Percentiles rank a stretch among this genome's conserved stretches.
phyloP scores from a whole-genome alignment of 148 eudicot species.

The Silene uniflora region DNA sequence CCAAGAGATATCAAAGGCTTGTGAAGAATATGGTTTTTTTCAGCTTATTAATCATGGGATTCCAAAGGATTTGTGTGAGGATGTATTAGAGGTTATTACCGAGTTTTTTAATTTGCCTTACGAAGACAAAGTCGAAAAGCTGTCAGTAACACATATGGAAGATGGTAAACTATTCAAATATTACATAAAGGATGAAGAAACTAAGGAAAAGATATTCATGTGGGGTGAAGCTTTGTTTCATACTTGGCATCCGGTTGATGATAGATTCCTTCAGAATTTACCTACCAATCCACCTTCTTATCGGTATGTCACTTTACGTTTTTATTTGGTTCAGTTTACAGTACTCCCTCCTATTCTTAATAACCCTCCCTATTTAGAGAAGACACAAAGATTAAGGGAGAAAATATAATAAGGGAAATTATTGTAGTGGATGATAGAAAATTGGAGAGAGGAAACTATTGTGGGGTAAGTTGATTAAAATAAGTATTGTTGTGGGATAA shows the following conservation, averaged over 20 bases:
- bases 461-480: too few species aligned
- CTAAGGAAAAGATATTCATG: conserved; percentile 12
- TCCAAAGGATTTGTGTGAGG: conserved; percentile 19
- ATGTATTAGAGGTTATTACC: conserved; percentile 26
- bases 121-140: conserved; percentile 25
- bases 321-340: neutral
- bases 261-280: conserved; percentile 5
- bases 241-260: conserved; percentile 27
- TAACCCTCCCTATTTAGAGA: too few species aligned
- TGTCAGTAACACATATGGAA: conserved; percentile 17
- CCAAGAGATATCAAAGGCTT: conserved; percentile 23
- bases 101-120: conserved; percentile 28
- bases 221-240: conserved; percentile 36
- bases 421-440: too few species aligned
- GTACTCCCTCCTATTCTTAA: too few species aligned
- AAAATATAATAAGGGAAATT: too few species aligned
- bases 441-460: too few species aligned
- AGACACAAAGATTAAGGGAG: too few species aligned
- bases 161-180: conserved; percentile 29
- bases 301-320: conserved; percentile 12
- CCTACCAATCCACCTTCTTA: conserved; percentile 19
- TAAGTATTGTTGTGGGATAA: too few species aligned
- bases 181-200: conserved; percentile 22
- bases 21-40: conserved; percentile 37
- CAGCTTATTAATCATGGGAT: conserved; percentile 39